A percentile compares a stretch with the other conserved stretches of the same genome.
Evolutionary conservation across 768 basidiomycete genomes (phyloP).

Genomic region (Tremella mesenterica): DNA sequence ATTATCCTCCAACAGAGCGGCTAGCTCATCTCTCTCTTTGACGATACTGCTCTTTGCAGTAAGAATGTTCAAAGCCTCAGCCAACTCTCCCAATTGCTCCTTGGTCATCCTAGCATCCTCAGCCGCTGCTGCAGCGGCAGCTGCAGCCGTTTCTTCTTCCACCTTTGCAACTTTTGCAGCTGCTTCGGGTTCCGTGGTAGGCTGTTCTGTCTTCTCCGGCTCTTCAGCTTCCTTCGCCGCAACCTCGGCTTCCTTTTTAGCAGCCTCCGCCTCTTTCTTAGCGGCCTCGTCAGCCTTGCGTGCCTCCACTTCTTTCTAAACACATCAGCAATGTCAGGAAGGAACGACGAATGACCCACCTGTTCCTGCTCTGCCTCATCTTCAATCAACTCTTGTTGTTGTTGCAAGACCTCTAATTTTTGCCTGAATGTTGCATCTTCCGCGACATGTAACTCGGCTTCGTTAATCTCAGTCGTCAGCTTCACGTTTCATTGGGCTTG

Average conservation of each 20-base stretch:
- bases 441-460: constrained; percentile 93
- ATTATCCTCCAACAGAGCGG: constrained; percentile 88
- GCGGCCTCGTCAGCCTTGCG: constrained; percentile 80
- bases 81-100: constrained; percentile 88
- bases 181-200: constrained; percentile 12
- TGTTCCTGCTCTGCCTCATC: constrained; percentile 98
- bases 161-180: constrained; percentile 7
- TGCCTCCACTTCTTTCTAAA: constrained; percentile 43
- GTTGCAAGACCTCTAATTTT: constrained; percentile 92
- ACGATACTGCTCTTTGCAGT: constrained; percentile 90
- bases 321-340: neutral
- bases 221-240: constrained; percentile 23
- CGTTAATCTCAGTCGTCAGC: constrained; percentile 61
- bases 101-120: constrained; percentile 86
- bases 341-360: constrained; percentile 24
- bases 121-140: constrained; percentile 17
- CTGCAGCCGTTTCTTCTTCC: constrained; percentile 27
- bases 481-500: neutral
- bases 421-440: constrained; percentile 89
- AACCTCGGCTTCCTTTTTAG: constrained; percentile 53
- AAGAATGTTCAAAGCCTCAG: constrained; percentile 78
- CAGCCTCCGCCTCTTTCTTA: constrained; percentile 65
- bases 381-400: constrained; percentile 98
- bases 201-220: too few relatives aligned
- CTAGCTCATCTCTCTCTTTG: constrained; percentile 88